These are phyloP conservation scores for Melampsora abietis-canadensis DNA, from an alignment of 1,284 basidiomycete genomes.

Conservation along the genomic window DNA sequence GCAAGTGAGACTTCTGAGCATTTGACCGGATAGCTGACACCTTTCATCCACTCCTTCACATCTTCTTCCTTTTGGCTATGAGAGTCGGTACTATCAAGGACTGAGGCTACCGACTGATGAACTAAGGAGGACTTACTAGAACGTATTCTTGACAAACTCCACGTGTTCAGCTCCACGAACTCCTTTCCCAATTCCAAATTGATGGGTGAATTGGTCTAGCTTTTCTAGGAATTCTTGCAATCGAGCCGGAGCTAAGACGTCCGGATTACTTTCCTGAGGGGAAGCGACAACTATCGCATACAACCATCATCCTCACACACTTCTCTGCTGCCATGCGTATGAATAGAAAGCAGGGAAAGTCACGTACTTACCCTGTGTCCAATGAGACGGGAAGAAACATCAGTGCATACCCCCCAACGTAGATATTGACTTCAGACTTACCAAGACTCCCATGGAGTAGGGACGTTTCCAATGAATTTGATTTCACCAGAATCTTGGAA, in stretches of 20 bases:
- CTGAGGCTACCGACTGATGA: not conserved
- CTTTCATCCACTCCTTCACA: conserved; percentile 60
- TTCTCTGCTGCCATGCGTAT: not conserved
- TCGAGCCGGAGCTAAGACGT: conserved; percentile 59
- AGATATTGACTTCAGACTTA: conserved; percentile 52
- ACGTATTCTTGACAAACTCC: conserved; percentile 70
- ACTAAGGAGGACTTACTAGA: conserved; percentile 59
- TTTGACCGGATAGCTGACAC: conserved; percentile 48
- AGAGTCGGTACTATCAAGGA: too few relatives aligned
- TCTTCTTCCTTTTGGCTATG: conserved; percentile 66
- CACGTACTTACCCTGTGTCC: not conserved
- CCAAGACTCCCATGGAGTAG: conserved; percentile 97
- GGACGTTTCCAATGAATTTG: conserved; percentile 73
- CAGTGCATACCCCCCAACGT: too few relatives aligned
- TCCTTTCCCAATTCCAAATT: conserved; percentile 66
- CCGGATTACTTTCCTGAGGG: conserved; percentile 68
- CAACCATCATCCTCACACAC: conserved; percentile 15
- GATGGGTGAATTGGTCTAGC: conserved; percentile 65
- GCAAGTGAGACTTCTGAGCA: conserved; percentile 7
- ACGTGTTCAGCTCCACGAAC: conserved; percentile 63
- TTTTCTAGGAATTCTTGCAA: conserved; percentile 65
- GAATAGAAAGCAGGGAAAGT: not conserved
- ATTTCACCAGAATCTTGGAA: conserved; percentile 55
- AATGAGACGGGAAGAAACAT: not conserved
- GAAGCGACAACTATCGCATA: conserved; percentile 55